Percentiles rank a stretch among this genome's conserved stretches.
Conservation (phyloP, 306 rosid species). For the Argentina anserina region DNA sequence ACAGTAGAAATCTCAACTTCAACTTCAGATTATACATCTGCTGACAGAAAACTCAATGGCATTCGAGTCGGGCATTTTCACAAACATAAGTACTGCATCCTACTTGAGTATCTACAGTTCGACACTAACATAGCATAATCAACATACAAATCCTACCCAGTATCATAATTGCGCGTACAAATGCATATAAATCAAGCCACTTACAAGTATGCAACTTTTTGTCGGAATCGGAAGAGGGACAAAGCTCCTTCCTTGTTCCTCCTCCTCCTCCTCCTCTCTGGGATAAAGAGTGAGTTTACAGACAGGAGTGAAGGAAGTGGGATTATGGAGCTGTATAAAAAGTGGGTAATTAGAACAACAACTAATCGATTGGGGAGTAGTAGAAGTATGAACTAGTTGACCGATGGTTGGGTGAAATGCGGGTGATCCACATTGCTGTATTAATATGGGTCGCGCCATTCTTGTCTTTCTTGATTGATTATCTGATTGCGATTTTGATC, state of each 20-base stretch:
- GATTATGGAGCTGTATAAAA: constrained; percentile 8
- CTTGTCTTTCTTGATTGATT: background rate
- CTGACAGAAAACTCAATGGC: background rate
- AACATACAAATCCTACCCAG: background rate
- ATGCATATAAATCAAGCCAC: background rate
- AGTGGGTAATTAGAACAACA: constrained; percentile 2
- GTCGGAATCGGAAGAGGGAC: constrained; percentile 9
- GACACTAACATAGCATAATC: background rate
- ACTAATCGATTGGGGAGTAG: constrained; percentile 29
- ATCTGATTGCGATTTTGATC: background rate
- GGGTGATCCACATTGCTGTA: constrained; percentile 15
- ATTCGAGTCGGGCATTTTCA: background rate
- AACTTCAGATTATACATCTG: background rate
- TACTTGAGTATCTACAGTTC: background rate
- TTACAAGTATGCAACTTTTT: constrained; percentile 20
- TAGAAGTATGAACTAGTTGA: constrained; percentile 31
- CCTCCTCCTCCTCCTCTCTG: constrained; percentile 1
- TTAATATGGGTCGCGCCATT: constrained; percentile 19
- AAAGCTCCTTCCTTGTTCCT: constrained; percentile 12
- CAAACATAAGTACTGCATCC: background rate
- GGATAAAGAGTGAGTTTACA: constrained; percentile 1
- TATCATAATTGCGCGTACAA: background rate
- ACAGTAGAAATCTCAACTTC: background rate
- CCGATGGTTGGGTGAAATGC: constrained; percentile 43
- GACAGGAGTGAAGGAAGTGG: background rate